phyloP scores from a whole-genome alignment of 2,329 filamentous ascomycete species.

The Colletotrichum filicis region DNA sequence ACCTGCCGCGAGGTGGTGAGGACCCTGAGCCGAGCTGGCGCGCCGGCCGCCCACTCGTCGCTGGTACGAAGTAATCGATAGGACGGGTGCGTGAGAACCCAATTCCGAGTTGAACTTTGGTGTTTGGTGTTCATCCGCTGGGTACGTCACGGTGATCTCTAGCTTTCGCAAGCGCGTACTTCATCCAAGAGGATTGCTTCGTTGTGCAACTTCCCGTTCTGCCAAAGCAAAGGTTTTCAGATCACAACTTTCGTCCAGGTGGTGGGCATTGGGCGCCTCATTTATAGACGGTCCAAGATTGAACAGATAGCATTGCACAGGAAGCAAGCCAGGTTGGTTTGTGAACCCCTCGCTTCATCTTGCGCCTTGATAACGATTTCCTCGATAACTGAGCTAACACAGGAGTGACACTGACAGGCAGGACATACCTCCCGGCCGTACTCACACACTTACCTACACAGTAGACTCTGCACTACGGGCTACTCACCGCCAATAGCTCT shows the following conservation, averaged over 20 bases:
- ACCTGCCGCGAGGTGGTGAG: neutral
- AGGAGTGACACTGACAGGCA: neutral
- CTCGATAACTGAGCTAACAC: conserved; percentile 10
- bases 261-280: conserved; percentile 4
- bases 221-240: neutral
- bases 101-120: neutral
- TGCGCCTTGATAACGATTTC: conserved; percentile 25
- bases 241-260: neutral
- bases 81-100: neutral
- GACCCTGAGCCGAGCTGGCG: neutral
- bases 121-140: neutral
- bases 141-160: neutral
- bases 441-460: neutral
- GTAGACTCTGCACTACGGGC: neutral
- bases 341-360: conserved; percentile 13
- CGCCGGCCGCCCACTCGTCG: neutral
- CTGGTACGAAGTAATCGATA: neutral
- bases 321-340: neutral
- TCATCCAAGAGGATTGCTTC: neutral
- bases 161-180: neutral
- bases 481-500: conserved; percentile 22
- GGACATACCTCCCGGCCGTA: conserved; percentile 1
- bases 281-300: conserved; percentile 8
- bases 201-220: neutral
- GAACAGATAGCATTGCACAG: conserved; percentile 25